These are phyloP conservation scores for Paxillus involutus DNA, from an alignment of 768 basidiomycete species.

Conservation along the genomic window DNA sequence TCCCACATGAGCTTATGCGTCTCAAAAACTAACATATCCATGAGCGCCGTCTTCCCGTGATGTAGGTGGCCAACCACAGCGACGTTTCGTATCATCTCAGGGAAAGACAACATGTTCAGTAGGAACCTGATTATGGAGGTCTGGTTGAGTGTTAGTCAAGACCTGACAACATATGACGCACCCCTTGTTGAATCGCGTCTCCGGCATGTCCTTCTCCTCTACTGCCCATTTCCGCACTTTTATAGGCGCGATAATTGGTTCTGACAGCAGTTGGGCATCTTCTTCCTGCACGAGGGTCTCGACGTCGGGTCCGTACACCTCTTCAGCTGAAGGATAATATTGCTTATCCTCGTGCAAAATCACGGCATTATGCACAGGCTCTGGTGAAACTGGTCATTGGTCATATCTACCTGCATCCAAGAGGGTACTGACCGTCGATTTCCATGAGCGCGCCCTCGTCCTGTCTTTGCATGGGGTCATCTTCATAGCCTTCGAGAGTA, in stretches of 20 bases:
- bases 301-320: slow-evolving; percentile 91
- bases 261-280: slow-evolving; percentile 91
- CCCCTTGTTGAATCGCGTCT: slow-evolving; percentile 98
- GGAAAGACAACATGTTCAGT: slow-evolving; percentile 86
- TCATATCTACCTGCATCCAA: neutral
- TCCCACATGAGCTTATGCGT: slow-evolving; percentile 96
- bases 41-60: slow-evolving; percentile 94
- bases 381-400: slow-evolving; percentile 36
- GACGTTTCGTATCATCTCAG: slow-evolving; percentile 94
- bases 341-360: slow-evolving; percentile 97
- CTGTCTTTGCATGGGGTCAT: slow-evolving; percentile 56
- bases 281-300: slow-evolving; percentile 98
- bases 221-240: slow-evolving; percentile 94
- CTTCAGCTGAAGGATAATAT: slow-evolving; percentile 91
- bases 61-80: slow-evolving; percentile 96
- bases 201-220: slow-evolving; percentile 93
- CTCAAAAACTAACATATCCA: slow-evolving; percentile 98
- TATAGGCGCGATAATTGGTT: slow-evolving; percentile 94
- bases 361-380: slow-evolving; percentile 78
- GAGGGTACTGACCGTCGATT: slow-evolving; percentile 62
- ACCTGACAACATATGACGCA: slow-evolving; percentile 37
- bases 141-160: slow-evolving; percentile 5
- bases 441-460: slow-evolving; percentile 79
- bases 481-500: slow-evolving; percentile 83
- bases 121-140: slow-evolving; percentile 64